Conservation (phyloP, 1,139 yeast species). For the Nakaseomyces nivariensis region DNA sequence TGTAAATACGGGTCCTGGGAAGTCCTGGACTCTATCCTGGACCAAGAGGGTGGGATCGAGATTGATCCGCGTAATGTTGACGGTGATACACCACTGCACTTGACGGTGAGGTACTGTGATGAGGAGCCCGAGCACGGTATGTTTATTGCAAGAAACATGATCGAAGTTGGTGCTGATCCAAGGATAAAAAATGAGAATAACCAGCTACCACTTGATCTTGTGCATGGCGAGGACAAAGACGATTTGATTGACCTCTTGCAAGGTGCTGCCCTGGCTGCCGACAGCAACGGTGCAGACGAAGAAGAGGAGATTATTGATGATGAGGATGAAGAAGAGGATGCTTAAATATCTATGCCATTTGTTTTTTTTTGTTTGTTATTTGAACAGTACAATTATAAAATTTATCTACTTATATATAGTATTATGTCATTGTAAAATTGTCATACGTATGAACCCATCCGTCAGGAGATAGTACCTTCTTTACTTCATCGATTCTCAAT, state of each 20-base stretch:
- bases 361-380: background rate
- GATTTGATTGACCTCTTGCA: constrained; percentile 54
- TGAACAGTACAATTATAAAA: too few relatives aligned
- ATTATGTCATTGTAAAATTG: constrained; percentile 8
- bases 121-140: constrained; percentile 82
- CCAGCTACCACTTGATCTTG: constrained; percentile 67
- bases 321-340: constrained; percentile 26
- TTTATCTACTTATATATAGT: background rate
- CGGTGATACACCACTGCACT: constrained; percentile 84
- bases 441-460: constrained; percentile 28
- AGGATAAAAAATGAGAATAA: constrained; percentile 46
- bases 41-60: constrained; percentile 75
- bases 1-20: constrained; percentile 79
- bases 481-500: constrained; percentile 8
- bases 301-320: constrained; percentile 24
- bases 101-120: constrained; percentile 65
- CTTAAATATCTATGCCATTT: background rate
- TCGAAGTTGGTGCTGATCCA: constrained; percentile 92
- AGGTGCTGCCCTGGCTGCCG: constrained; percentile 69
- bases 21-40: constrained; percentile 70
- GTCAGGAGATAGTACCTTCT: constrained; percentile 16
- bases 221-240: constrained; percentile 39
- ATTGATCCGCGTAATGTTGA: constrained; percentile 69
- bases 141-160: constrained; percentile 65
- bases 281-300: constrained; percentile 21